Conservation (phyloP, 208 protist species). For the Trichomonas vaginalis region DNA sequence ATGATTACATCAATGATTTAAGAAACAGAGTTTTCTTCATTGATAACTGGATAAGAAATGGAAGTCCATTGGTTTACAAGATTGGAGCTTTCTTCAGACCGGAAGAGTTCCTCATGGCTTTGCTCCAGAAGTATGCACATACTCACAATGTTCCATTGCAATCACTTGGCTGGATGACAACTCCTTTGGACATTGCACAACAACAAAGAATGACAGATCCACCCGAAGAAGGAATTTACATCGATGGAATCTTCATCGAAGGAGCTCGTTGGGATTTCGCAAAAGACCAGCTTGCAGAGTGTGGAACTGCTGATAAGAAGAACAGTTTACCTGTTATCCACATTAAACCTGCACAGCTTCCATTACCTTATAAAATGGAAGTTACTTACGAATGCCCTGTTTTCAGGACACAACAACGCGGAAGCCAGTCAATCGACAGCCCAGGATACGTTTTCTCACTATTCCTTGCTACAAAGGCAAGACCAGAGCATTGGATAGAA, state of each 20-base stretch:
- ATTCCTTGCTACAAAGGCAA: background rate
- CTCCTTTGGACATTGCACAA: too few species aligned
- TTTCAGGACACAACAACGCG: background rate
- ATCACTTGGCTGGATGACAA: conserved; percentile 20
- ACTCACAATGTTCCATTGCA: conserved; percentile 82
- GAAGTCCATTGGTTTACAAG: conserved; percentile 53
- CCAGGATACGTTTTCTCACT: background rate
- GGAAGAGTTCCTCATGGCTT: conserved; percentile 90
- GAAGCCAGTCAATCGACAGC: background rate
- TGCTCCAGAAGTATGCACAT: conserved; percentile 88
- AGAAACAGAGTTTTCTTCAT: conserved; percentile 72
- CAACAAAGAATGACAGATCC: conserved; percentile 49
- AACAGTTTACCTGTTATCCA: conserved; percentile 84
- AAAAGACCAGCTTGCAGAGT: conserved; percentile 66
- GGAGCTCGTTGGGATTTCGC: conserved; percentile 75
- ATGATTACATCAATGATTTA: conserved; percentile 80
- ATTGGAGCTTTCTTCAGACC: conserved; percentile 87
- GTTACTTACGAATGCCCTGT: background rate
- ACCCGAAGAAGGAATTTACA: conserved; percentile 71
- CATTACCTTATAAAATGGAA: conserved; percentile 54
- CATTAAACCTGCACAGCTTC: conserved; percentile 70
- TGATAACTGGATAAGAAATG: conserved; percentile 52
- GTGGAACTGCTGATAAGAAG: conserved; percentile 76
- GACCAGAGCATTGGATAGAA: background rate
- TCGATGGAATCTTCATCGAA: conserved; percentile 82